A percentile compares a stretch with the other conserved stretches of the same genome.
phyloP scores from a whole-genome alignment of 352 stramenopile genomes.

The Pythium apleroticum region DNA sequence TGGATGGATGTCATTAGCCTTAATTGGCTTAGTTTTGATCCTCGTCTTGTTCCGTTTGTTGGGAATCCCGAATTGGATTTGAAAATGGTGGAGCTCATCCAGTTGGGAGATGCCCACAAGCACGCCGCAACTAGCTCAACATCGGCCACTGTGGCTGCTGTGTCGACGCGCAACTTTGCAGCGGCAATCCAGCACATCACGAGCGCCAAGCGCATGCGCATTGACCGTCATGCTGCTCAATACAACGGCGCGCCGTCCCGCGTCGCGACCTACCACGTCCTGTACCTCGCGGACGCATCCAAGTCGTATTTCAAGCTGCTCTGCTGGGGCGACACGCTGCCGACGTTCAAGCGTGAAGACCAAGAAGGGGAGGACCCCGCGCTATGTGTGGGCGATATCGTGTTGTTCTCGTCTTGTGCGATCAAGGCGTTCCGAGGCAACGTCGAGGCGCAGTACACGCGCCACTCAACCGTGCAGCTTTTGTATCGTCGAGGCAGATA shows the following conservation, averaged over 20 bases:
- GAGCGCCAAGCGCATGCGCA: slow-evolving; percentile 30
- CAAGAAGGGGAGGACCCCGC: slow-evolving; percentile 32
- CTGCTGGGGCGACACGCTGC: slow-evolving; percentile 49
- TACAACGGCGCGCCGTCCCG: slow-evolving; percentile 13
- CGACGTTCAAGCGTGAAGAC: slow-evolving; percentile 38
- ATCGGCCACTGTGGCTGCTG: neutral
- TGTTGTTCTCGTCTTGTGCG: slow-evolving; percentile 46
- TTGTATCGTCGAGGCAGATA: slow-evolving; percentile 59
- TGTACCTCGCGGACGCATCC: slow-evolving; percentile 48
- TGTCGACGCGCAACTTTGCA: slow-evolving; percentile 39
- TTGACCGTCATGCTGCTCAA: slow-evolving; percentile 3
- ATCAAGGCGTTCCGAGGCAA: slow-evolving; percentile 50
- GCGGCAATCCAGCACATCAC: slow-evolving; percentile 53
- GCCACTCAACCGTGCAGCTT: slow-evolving; percentile 44
- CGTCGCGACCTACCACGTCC: slow-evolving; percentile 42
- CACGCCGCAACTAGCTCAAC: neutral
- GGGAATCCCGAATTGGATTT: too few species aligned
- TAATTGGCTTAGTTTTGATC: neutral
- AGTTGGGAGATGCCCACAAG: slow-evolving; percentile 2
- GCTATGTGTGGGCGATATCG: slow-evolving; percentile 54
- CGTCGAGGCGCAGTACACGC: slow-evolving; percentile 55
- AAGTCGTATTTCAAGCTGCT: slow-evolving; percentile 54
- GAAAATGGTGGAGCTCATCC: slow-evolving; percentile 1
- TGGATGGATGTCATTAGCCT: neutral
- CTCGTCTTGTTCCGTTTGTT: too few species aligned